phyloP scores from a whole-genome alignment of 2,329 filamentous ascomycete genomes.

The Trichoderma koningiopsis region DNA sequence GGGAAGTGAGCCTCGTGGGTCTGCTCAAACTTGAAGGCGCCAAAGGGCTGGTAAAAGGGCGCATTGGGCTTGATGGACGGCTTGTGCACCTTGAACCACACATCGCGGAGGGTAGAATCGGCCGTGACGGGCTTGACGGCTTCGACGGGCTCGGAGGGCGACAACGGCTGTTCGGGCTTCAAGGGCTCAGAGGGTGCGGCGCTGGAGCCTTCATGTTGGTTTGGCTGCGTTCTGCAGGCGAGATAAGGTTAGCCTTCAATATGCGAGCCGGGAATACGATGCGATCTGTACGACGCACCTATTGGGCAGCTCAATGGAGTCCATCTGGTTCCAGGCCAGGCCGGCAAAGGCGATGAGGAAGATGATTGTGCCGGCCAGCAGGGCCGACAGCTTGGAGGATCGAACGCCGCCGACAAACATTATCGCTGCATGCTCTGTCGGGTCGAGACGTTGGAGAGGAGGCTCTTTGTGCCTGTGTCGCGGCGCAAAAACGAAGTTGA shows the following conservation, averaged over 20 bases:
- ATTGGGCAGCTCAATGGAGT: slow-evolving; percentile 32
- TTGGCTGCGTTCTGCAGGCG: slow-evolving; percentile 11
- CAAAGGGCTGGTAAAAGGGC: slow-evolving; percentile 35
- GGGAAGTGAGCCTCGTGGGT: slow-evolving; percentile 37
- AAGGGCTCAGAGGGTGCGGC: not conserved
- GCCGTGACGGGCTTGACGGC: not conserved
- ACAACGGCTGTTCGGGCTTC: not conserved
- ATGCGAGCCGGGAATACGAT: not conserved
- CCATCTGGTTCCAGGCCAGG: slow-evolving; percentile 40
- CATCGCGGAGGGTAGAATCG: slow-evolving; percentile 33
- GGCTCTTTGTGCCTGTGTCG: not conserved
- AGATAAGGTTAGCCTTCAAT: not conserved
- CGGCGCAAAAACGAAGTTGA: not conserved
- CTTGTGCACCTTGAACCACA: slow-evolving; percentile 40
- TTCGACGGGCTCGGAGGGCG: not conserved
- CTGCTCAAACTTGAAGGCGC: slow-evolving; percentile 40
- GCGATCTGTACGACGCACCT: slow-evolving; percentile 27
- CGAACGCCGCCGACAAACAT: slow-evolving; percentile 39
- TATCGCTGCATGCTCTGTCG: slow-evolving; percentile 31
- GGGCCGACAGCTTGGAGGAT: slow-evolving; percentile 36
- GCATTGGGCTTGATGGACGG: slow-evolving; percentile 35
- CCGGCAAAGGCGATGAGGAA: slow-evolving; percentile 39
- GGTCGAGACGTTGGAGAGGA: not conserved
- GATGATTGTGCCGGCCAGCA: slow-evolving; percentile 37
- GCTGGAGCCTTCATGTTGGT: not conserved